Percentiles rank a stretch among this genome's conserved stretches.
Conservation (phyloP, 768 basidiomycete species). For the Lentinula boryana region DNA sequence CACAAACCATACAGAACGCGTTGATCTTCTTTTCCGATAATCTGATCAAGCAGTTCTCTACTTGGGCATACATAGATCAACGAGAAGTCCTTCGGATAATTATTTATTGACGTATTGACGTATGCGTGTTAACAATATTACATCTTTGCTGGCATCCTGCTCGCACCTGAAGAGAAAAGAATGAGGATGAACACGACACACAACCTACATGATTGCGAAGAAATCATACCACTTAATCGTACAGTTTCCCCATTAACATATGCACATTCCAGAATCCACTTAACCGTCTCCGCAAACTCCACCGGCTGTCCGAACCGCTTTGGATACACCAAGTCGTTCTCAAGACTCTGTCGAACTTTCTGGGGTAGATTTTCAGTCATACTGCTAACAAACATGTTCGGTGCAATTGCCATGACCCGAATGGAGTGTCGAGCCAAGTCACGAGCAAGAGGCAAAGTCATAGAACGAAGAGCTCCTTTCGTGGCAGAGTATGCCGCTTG, state of each 20-base stretch:
- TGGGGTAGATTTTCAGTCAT: slow-evolving; percentile 24
- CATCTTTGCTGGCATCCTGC: slow-evolving; percentile 7
- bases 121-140: not conserved
- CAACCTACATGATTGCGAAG: too few species aligned
- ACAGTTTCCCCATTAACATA: slow-evolving; percentile 28
- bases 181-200: not conserved
- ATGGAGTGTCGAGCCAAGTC: slow-evolving; percentile 29
- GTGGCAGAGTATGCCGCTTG: slow-evolving; percentile 31
- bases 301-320: slow-evolving; percentile 23
- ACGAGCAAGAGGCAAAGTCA: slow-evolving; percentile 34
- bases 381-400: slow-evolving; percentile 27
- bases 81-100: not conserved
- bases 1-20: too few species aligned
- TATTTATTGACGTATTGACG: not conserved
- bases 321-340: slow-evolving; percentile 24
- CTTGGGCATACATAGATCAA: too few species aligned
- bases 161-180: not conserved
- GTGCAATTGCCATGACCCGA: slow-evolving; percentile 32
- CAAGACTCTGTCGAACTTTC: slow-evolving; percentile 15
- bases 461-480: slow-evolving; percentile 32
- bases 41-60: too few species aligned
- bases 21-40: too few species aligned
- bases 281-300: slow-evolving; percentile 26
- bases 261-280: slow-evolving; percentile 23
- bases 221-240: slow-evolving; percentile 7